Conservation (phyloP, 176 grass and related monocot genomes). For the Raddia guianensis region DNA sequence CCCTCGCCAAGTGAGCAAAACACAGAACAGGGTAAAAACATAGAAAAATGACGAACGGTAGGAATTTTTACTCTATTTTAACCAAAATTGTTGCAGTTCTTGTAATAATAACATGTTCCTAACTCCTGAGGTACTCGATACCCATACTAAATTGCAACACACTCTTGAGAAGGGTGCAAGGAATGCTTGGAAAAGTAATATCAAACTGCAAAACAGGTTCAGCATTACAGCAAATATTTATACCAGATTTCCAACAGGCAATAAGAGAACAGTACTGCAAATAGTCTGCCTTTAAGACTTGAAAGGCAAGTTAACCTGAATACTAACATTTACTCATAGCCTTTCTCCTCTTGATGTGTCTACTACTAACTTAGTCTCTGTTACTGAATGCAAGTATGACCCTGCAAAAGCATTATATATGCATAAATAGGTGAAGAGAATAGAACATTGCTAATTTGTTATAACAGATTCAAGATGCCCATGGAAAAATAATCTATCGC, state of each 20-base stretch:
- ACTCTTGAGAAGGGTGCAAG: conserved; percentile 82
- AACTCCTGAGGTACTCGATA: background rate
- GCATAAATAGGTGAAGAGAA: conserved; percentile 11
- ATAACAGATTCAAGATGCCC: background rate
- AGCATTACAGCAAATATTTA: conserved; percentile 34
- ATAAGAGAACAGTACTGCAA: background rate
- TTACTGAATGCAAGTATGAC: conserved; percentile 71
- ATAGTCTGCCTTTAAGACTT: conserved; percentile 7
- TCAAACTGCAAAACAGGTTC: conserved; percentile 81
- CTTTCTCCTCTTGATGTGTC: conserved; percentile 99
- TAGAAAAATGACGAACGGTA: background rate
- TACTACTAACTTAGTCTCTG: conserved; percentile 90
- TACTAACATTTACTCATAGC: conserved; percentile 77
- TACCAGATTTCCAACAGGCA: conserved; percentile 13
- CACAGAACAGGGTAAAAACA: background rate
- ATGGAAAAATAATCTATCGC: too few relatives aligned
- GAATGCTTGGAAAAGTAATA: conserved; percentile 81
- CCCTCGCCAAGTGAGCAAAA: background rate
- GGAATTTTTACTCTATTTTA: conserved; percentile 21
- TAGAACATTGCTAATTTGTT: background rate
- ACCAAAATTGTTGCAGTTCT: conserved; percentile 11
- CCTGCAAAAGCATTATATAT: conserved; percentile 52
- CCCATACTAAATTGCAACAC: background rate
- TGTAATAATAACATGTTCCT: background rate
- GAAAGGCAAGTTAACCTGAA: conserved; percentile 24